Evolutionary conservation across 164 flowering plant species (phyloP), one percentile per base, ranked within the genome.

Genomic region (Umbellularia californica): DNA sequence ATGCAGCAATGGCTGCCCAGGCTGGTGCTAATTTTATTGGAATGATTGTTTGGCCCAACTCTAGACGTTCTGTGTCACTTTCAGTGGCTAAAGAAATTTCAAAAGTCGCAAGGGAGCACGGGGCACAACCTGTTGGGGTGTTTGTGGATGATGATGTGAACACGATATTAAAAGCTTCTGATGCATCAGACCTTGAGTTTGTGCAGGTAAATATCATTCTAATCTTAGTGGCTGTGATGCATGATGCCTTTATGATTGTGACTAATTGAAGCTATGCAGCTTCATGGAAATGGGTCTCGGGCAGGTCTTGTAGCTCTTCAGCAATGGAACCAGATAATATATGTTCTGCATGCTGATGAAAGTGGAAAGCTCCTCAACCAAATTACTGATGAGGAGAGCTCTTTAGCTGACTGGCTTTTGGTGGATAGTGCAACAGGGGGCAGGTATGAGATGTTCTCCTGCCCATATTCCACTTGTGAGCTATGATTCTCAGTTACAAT

Each of bases 31-130:
- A 51, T 82, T 86, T 92, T 72, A 88, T 95, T 62, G 98, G 98
- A 74, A 93, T 92, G 99, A 93, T 92, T 77, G 64, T 95, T 67
- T 95, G 98, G 98, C 99, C 99, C 58, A 86, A 92, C 62, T 92
- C 98, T 28, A 95, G 91, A 76, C 97, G 97, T 52, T 92, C 97
- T 2, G 81, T 95, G 72, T 88, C 99, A 41, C 79, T 90, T 65
- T 75, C 89, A 0, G 83, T 84, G 66, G 97, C 97, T 15, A 90
- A 87, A 84, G 97, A 93, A 70, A 93, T 93, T 62, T 90, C 98
- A 50, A 90, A 84, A 77, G 91, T 84, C 78, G 94, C 95, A 23
- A 81, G 87, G 73, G 86, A 83, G 69, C 82, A 83, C 79, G 99
- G 97, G 58, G 98, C 94, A 69, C 74, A 86, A 74, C 98, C 97